phyloP scores from a whole-genome alignment of 208 protist genomes.

The Trichomonas vaginalis region DNA sequence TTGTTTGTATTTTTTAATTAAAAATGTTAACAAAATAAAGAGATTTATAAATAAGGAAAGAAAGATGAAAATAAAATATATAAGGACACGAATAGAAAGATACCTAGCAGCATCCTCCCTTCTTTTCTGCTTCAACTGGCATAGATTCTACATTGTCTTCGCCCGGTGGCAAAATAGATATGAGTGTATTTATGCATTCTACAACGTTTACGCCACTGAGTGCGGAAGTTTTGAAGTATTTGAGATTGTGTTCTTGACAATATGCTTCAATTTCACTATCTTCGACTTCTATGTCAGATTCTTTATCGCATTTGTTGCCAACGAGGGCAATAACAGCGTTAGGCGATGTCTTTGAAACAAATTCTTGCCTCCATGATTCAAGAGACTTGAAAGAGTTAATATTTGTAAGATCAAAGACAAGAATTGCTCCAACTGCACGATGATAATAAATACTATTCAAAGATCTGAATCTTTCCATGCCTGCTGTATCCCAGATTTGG shows the following conservation, averaged over 20 bases:
- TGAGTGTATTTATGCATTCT: not conserved
- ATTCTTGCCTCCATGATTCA: not conserved
- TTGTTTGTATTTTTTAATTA: no score
- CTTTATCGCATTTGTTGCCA: not conserved
- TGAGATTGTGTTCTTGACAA: not conserved
- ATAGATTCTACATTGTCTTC: not conserved
- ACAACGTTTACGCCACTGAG: not conserved
- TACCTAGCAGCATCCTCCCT: not conserved
- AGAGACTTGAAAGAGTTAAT: not conserved
- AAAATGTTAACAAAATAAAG: no score
- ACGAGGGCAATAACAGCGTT: not conserved
- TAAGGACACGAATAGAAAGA: no score
- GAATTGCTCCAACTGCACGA: not conserved
- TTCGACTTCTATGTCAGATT: not conserved
- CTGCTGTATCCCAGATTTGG: not conserved
- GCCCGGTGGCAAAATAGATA: not conserved
- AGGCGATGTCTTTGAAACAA: not conserved
- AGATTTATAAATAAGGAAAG: no score
- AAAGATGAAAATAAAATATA: no score
- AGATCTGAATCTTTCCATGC: not conserved
- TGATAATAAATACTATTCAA: not conserved
- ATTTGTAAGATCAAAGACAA: constrained; percentile 3
- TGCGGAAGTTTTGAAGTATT: not conserved
- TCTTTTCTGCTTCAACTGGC: not conserved
- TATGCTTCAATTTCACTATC: not conserved